Conservation (phyloP, 495 filamentous ascomycete genomes). For the Neurospora sp. region DNA sequence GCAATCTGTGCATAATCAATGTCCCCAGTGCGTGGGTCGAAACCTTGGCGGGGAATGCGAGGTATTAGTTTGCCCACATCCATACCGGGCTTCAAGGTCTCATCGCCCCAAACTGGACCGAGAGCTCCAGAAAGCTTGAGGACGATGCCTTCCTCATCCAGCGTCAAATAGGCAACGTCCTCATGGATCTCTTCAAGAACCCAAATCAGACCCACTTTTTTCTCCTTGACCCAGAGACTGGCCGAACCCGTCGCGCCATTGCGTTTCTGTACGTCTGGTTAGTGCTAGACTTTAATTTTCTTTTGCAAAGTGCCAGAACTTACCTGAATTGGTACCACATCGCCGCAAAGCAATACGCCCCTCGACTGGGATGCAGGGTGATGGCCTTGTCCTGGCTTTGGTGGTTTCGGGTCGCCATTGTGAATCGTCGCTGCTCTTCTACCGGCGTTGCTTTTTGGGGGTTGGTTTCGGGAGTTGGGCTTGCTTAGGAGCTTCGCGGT, state of each 20-base stretch:
- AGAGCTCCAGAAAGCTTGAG: slow-evolving; percentile 56
- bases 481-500: slow-evolving; percentile 82
- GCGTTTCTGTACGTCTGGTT: slow-evolving; percentile 54
- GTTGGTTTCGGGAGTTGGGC: slow-evolving; percentile 59
- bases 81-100: slow-evolving; percentile 51
- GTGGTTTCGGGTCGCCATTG: slow-evolving; percentile 56
- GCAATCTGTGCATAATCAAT: slow-evolving; percentile 61
- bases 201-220: slow-evolving; percentile 88
- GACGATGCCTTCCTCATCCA: slow-evolving; percentile 66
- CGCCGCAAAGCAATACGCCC: slow-evolving; percentile 87
- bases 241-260: slow-evolving; percentile 86
- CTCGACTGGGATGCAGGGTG: slow-evolving; percentile 67
- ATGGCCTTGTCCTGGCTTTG: slow-evolving; percentile 38
- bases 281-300: neutral
- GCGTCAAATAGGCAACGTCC: slow-evolving; percentile 64
- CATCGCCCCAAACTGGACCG: slow-evolving; percentile 71
- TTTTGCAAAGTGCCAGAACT: neutral
- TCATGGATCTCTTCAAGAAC: slow-evolving; percentile 96
- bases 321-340: slow-evolving; percentile 77
- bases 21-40: slow-evolving; percentile 51
- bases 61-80: slow-evolving; percentile 70
- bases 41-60: slow-evolving; percentile 62
- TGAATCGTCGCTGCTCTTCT: slow-evolving; percentile 64
- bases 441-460: slow-evolving; percentile 22
- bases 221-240: slow-evolving; percentile 97